Evolutionary conservation across 2,329 filamentous ascomycete species (phyloP), one percentile per base, ranked within the genome.

Genomic region (Rhynchosporium agropyri): DNA sequence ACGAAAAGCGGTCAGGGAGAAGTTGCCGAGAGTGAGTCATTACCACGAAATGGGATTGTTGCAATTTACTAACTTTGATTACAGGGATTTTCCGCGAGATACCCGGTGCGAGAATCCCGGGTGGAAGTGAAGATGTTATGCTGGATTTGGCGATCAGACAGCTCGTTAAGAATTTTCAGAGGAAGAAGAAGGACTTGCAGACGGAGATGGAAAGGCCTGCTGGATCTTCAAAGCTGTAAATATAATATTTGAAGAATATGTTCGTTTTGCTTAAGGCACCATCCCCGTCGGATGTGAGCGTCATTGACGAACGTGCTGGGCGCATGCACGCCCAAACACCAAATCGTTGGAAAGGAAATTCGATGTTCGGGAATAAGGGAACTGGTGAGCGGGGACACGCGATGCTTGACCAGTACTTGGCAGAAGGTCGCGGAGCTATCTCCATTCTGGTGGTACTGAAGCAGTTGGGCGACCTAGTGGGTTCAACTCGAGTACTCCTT

Each of bases 101-200:
- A 0, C 84, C 85, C 1, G 85, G 83, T 1, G 79, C 82, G 1
- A 77, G 84, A 45, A 86, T 89, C 50, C 86, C 87, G 0, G 89
- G 89, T 57, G 89, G 89, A 1, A 87, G 83, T 5, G 89, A 92
- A 73, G 89, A 92, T 73, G 88, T 92, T 1, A 80, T 91, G 77
- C 77, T 90, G 10, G 89, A 91, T 75, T 76, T 91, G 46, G 85
- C 86, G 1, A 81, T 91, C 2, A 77, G 89, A 13, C 89, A 91
- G 74, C 75, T 91, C 63, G 86, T 89, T 43, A 90, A 91, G 79
- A 83, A 89, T 54, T 91, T 86, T 73, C 79, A 84, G 70, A 78
- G 76, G 12, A 83, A 86, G 76, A 84, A 80, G 2, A 83, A 81
- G 69, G 78, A 79, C 36, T 67, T 86, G 63, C 80, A 83, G 67